phyloP scores from a whole-genome alignment of 495 filamentous ascomycete genomes.

The Penicillium crystallinum region DNA sequence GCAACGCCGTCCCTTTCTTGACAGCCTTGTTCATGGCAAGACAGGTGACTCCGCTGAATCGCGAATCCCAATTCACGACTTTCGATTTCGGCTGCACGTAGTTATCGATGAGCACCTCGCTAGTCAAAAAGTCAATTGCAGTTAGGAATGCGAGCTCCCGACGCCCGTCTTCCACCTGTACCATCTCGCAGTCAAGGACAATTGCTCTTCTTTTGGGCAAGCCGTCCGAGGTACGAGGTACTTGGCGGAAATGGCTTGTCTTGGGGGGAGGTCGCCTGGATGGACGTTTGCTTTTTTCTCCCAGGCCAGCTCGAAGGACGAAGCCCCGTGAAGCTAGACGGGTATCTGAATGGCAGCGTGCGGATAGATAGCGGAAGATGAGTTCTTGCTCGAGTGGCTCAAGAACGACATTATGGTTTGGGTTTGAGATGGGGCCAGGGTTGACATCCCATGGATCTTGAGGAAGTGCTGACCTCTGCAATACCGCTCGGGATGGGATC shows the following conservation, averaged over 20 bases:
- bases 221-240: neutral
- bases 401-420: neutral
- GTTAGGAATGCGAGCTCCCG: conserved; percentile 21
- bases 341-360: conserved; percentile 4
- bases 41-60: conserved; percentile 32
- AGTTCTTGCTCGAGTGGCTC: neutral
- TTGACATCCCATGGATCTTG: neutral
- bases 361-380: conserved; percentile 4
- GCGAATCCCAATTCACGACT: conserved; percentile 34
- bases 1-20: conserved; percentile 25
- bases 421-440: neutral
- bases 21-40: conserved; percentile 27
- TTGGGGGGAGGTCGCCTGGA: neutral
- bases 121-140: conserved; percentile 45
- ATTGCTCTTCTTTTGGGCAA: conserved; percentile 12
- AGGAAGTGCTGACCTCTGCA: neutral
- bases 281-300: neutral
- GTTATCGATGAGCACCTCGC: conserved; percentile 40
- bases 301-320: neutral
- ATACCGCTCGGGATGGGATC: neutral
- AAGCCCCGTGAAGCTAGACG: conserved; percentile 1
- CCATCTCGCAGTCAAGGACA: conserved; percentile 35
- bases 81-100: conserved; percentile 31
- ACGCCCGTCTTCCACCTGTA: conserved; percentile 6
- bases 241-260: neutral